Conservation (phyloP, 1,284 basidiomycete species). For the Abortiporus biennis region DNA sequence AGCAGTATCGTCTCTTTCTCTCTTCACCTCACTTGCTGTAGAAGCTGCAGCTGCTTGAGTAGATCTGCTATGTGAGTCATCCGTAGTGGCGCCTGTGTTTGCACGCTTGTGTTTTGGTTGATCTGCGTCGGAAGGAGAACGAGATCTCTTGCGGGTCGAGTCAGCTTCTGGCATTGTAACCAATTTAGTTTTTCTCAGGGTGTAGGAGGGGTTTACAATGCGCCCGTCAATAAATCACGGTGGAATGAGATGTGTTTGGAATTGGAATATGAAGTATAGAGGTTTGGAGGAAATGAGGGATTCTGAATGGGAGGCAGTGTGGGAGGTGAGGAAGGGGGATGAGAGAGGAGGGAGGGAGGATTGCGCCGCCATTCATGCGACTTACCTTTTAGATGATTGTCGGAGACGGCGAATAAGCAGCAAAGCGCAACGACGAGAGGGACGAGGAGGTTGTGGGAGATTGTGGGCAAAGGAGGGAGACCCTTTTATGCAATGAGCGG, state of each 20-base stretch:
- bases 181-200: slow-evolving; percentile 30
- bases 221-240: slow-evolving; percentile 23
- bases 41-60: slow-evolving; percentile 33
- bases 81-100: slow-evolving; percentile 64
- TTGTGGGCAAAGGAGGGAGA: too few species aligned
- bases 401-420: too few species aligned
- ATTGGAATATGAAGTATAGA: slow-evolving; percentile 22
- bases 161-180: slow-evolving; percentile 76
- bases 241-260: slow-evolving; percentile 20
- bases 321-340: slow-evolving; percentile 28
- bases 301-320: slow-evolving; percentile 26
- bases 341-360: slow-evolving; percentile 25
- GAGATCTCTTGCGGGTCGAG: slow-evolving; percentile 76
- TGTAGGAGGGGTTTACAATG: slow-evolving; percentile 17
- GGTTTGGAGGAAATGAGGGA: slow-evolving; percentile 14
- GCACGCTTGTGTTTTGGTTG: slow-evolving; percentile 76
- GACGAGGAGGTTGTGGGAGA: too few species aligned
- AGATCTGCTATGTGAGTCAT: slow-evolving; percentile 47
- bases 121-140: slow-evolving; percentile 77
- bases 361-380: slow-evolving; percentile 17
- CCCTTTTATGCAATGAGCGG: too few species aligned
- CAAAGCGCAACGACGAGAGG: too few species aligned
- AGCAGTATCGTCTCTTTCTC: slow-evolving; percentile 53
- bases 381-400: slow-evolving; percentile 26
- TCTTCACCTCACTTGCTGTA: slow-evolving; percentile 52